Conservation (phyloP, 2,329 filamentous ascomycete genomes). For the Falciphora oryzae region DNA sequence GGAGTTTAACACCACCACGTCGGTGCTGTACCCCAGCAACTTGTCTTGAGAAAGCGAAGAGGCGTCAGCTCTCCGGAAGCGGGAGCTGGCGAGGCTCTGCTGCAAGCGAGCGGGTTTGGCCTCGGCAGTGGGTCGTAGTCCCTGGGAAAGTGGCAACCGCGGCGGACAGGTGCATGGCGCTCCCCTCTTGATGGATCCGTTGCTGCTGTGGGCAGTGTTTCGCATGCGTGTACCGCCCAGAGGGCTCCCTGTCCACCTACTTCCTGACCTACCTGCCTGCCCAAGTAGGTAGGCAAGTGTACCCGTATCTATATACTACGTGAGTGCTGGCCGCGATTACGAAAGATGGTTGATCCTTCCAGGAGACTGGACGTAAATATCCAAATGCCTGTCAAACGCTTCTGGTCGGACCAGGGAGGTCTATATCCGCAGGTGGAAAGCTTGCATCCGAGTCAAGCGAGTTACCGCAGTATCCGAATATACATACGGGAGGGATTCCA, state of each 20-base stretch:
- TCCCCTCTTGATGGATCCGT: too few species aligned
- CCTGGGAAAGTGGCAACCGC: too few species aligned
- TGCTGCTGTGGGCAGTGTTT: too few species aligned
- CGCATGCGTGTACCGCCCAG: too few species aligned
- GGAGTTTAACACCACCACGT: conserved; percentile 60
- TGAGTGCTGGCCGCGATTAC: not conserved
- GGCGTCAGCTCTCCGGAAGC: too few species aligned
- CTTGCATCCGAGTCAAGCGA: not conserved
- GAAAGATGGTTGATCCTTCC: not conserved
- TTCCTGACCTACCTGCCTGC: not conserved
- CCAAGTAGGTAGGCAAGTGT: not conserved
- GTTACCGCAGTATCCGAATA: not conserved
- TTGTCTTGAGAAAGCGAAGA: conserved; percentile 37
- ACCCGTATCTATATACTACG: not conserved
- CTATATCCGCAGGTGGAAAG: not conserved
- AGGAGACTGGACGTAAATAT: not conserved
- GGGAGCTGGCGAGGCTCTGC: not conserved
- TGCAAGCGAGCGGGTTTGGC: too few species aligned
- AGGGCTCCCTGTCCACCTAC: not conserved
- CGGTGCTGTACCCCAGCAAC: conserved; percentile 67
- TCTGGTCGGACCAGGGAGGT: not conserved
- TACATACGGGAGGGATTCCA: not conserved
- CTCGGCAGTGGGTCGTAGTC: too few species aligned
- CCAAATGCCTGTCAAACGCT: not conserved
- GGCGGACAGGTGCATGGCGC: too few species aligned